phyloP scores from a whole-genome alignment of 2,329 filamentous ascomycete genomes.

The Cercospora sp. region DNA sequence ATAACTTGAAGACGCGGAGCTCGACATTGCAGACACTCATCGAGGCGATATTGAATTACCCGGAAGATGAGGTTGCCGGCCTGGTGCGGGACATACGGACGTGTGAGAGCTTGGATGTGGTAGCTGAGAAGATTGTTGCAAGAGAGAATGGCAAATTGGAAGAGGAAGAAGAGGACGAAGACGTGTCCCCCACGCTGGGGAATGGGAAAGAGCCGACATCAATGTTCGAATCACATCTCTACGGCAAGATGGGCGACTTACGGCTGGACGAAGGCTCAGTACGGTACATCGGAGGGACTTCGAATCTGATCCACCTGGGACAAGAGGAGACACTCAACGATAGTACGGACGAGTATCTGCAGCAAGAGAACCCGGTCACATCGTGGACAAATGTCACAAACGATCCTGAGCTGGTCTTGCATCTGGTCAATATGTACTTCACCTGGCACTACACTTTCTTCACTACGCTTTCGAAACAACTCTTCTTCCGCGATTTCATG shows the following conservation, averaged over 20 bases:
- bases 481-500: conserved; percentile 85
- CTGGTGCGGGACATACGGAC: conserved; percentile 86
- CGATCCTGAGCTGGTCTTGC: conserved; percentile 75
- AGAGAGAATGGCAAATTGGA: conserved; percentile 52
- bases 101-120: conserved; percentile 71
- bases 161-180: conserved; percentile 49
- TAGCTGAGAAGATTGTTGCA: conserved; percentile 60
- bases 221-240: conserved; percentile 74
- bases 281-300: conserved; percentile 91
- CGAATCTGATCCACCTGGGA: conserved; percentile 82
- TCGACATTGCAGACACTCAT: conserved; percentile 90
- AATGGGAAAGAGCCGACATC: conserved; percentile 43
- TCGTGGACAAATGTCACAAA: conserved; percentile 87
- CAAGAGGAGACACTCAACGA: conserved; percentile 42
- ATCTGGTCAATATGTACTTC: conserved; percentile 97
- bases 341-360: conserved; percentile 48
- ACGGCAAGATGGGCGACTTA: conserved; percentile 90
- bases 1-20: conserved; percentile 81
- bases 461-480: conserved; percentile 78
- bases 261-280: conserved; percentile 83
- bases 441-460: conserved; percentile 98
- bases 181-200: conserved; percentile 31
- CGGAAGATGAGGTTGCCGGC: conserved; percentile 79
- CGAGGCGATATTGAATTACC: conserved; percentile 86
- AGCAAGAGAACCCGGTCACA: conserved; percentile 68